Conservation (phyloP, 768 basidiomycete species). For the Kwoniella europaea region DNA sequence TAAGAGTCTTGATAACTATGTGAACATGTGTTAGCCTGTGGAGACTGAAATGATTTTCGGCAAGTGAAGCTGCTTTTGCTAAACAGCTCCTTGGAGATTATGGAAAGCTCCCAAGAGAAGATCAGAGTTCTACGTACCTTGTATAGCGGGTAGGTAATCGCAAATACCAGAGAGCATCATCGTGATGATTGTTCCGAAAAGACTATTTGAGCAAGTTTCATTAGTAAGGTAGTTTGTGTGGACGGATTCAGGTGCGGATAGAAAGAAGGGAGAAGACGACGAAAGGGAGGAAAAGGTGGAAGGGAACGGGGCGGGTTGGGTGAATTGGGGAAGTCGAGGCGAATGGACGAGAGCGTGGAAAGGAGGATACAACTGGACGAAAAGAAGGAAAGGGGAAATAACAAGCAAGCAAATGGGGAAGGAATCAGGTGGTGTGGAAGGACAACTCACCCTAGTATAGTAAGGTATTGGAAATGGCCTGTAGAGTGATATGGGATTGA, state of each 20-base stretch:
- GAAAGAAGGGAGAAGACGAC: not conserved
- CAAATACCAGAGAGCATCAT: slow-evolving; percentile 60
- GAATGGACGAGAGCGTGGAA: too few species aligned
- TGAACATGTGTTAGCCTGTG: not conserved
- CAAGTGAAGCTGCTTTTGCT: too few species aligned
- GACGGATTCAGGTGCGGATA: not conserved
- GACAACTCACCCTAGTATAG: slow-evolving; percentile 71
- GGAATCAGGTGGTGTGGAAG: not conserved
- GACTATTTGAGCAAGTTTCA: slow-evolving; percentile 35
- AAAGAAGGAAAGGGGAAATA: too few species aligned
- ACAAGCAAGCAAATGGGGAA: too few species aligned
- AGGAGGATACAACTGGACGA: too few species aligned
- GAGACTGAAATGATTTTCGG: too few species aligned
- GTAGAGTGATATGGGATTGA: not conserved
- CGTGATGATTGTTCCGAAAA: slow-evolving; percentile 60
- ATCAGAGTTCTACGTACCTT: slow-evolving; percentile 48
- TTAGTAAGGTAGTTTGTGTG: not conserved
- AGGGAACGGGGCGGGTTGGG: too few species aligned
- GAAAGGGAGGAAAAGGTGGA: not conserved
- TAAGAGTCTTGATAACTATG: slow-evolving; percentile 61
- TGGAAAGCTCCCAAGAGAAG: too few species aligned
- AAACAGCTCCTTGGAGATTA: too few species aligned
- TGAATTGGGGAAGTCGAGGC: too few species aligned
- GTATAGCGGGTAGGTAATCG: slow-evolving; percentile 61
- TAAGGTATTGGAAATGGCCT: slow-evolving; percentile 74